Conservation (phyloP, 2,329 filamentous ascomycete genomes). For the Cordyceps fumosorosea region DNA sequence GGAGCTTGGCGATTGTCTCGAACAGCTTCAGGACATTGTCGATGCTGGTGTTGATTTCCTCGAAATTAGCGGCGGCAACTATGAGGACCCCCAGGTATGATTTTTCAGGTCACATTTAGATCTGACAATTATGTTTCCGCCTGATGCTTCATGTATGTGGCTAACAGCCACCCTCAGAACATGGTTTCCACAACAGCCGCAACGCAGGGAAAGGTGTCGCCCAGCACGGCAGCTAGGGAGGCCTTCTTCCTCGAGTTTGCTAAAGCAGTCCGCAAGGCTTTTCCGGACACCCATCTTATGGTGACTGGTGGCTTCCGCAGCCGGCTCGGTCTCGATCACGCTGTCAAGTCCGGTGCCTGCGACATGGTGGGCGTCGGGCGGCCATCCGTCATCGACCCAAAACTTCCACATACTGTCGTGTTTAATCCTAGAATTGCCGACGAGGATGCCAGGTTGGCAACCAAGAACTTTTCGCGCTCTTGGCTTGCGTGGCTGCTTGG, state of each 20-base stretch:
- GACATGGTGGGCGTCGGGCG: not conserved
- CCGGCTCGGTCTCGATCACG: not conserved
- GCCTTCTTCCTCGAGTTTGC: not conserved
- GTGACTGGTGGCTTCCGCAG: not conserved
- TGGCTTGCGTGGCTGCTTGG: not conserved
- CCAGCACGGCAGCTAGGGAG: not conserved
- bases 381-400: not conserved
- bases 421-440: not conserved
- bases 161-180: not conserved
- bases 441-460: not conserved
- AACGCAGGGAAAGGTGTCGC: not conserved
- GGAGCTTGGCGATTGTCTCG: conserved; percentile 46
- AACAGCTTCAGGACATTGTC: conserved; percentile 42
- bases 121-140: not conserved
- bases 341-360: not conserved
- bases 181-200: not conserved
- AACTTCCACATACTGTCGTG: not conserved
- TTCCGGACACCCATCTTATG: not conserved
- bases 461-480: not conserved
- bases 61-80: conserved; percentile 54
- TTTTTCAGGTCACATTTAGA: not conserved
- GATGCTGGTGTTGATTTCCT: conserved; percentile 52
- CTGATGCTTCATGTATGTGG: not conserved
- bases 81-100: conserved; percentile 33
- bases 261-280: not conserved